Evolutionary conservation across 768 basidiomycete species (phyloP), one percentile per base, ranked within the genome.

Genomic region (Mrakia frigida): DNA sequence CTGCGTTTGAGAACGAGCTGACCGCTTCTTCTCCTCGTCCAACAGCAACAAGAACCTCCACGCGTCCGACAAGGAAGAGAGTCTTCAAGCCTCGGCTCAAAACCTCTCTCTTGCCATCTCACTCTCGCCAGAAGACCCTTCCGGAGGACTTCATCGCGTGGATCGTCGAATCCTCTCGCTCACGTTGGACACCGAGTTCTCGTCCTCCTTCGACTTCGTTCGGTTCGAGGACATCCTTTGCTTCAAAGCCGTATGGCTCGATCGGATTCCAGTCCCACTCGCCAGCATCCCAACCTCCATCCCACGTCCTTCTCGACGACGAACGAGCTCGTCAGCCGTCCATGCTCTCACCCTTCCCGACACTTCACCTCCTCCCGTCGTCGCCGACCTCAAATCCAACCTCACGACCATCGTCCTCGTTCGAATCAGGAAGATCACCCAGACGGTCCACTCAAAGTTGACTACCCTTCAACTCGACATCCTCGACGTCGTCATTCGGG

Each of bases 231-330:
- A 97, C 81, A 89, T 95, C 73, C 86, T 98, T 28, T 94, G 92
- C 82, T 93, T 96, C 87, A 95, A 95, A 82, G 93, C 94, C 7
- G 92, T 96, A 18, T 96, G 94, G 93, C 82, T 96, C 65, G 93
- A 95, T 81, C 89, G 89, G 52, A 92, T 95, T 37, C 92, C 93
- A 0, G 84, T 91, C 11, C 80, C 80, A 4, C 50, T 61, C 81
- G 7, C 80, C 80, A 39, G 84, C 70, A 79, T 81, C 52, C 37
- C 82, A 31, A 5, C 53, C 1, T 9, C 25, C 33, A 2, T 39
- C 23, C 28, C 31, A 25, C 35, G 37, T 28, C 35, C 37, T 7
- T 25, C 35, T 33, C 35, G 52, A 14, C 5, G 35, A 31, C 79
- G 82, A 71, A 75, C 77, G 76, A 74, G 75, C 80, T 28, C 71